A percentile compares a stretch with the other conserved stretches of the same genome.
Conservation (phyloP, 768 basidiomycete genomes). For the Amanita molliuscula region DNA sequence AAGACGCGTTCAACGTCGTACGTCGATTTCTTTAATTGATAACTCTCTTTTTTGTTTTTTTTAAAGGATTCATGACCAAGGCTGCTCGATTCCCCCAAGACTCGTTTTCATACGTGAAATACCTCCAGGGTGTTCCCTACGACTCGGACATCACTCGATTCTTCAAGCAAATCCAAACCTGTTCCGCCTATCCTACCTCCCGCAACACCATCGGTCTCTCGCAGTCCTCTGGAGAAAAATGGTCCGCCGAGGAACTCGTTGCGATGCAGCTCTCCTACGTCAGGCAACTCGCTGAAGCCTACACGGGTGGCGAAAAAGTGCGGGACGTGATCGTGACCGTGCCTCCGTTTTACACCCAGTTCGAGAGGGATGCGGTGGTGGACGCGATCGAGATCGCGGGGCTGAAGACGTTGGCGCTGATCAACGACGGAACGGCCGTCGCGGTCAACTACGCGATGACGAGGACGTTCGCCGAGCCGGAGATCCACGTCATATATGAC, state of each 20-base stretch:
- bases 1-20: slow-evolving; percentile 84
- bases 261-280: slow-evolving; percentile 93
- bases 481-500: slow-evolving; percentile 90
- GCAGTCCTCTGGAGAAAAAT: slow-evolving; percentile 55
- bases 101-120: slow-evolving; percentile 79
- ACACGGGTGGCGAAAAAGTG: slow-evolving; percentile 62
- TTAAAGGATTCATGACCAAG: slow-evolving; percentile 37
- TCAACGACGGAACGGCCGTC: slow-evolving; percentile 92
- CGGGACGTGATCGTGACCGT: slow-evolving; percentile 83
- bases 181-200: slow-evolving; percentile 39
- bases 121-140: slow-evolving; percentile 64
- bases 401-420: slow-evolving; percentile 68
- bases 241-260: slow-evolving; percentile 82
- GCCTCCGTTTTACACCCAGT: slow-evolving; percentile 83
- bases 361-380: slow-evolving; percentile 83
- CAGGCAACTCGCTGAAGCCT: slow-evolving; percentile 72
- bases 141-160: slow-evolving; percentile 49
- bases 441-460: slow-evolving; percentile 99
- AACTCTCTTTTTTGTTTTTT: not conserved
- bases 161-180: slow-evolving; percentile 45
- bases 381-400: slow-evolving; percentile 93
- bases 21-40: slow-evolving; percentile 19
- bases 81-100: slow-evolving; percentile 87
- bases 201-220: slow-evolving; percentile 53
- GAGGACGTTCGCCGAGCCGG: slow-evolving; percentile 66